These are phyloP conservation scores for Xylariaceae sp. DNA, from an alignment of 2,329 filamentous ascomycete species.

Conservation along the genomic window DNA sequence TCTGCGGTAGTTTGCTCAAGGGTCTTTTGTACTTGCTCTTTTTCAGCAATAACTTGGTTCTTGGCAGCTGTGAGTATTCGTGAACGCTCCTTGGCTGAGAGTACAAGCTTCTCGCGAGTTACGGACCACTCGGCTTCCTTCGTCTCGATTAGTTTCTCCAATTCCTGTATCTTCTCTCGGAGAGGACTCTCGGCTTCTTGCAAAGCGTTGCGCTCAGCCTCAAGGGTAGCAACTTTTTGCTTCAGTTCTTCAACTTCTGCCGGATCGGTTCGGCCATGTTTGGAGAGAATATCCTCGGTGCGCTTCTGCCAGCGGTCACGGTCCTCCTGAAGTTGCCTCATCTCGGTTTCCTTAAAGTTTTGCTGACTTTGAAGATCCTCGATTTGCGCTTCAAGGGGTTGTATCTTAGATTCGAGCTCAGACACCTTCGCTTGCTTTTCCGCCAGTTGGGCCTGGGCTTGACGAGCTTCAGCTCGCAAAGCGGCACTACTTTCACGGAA, in stretches of 20 bases:
- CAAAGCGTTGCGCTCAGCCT: slow-evolving; percentile 58
- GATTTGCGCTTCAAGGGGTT: slow-evolving; percentile 76
- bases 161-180: slow-evolving; percentile 48
- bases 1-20: slow-evolving; percentile 42
- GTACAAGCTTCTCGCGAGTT: slow-evolving; percentile 49
- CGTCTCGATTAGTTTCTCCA: slow-evolving; percentile 47
- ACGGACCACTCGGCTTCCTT: slow-evolving; percentile 52
- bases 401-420: slow-evolving; percentile 66
- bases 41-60: slow-evolving; percentile 43
- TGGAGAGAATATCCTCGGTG: slow-evolving; percentile 89
- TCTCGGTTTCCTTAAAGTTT: slow-evolving; percentile 77
- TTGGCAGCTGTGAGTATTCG: slow-evolving; percentile 44
- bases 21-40: slow-evolving; percentile 47
- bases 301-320: slow-evolving; percentile 94
- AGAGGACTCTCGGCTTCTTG: slow-evolving; percentile 47
- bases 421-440: slow-evolving; percentile 72
- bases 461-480: slow-evolving; percentile 77
- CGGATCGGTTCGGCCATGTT: slow-evolving; percentile 92
- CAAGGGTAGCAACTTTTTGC: slow-evolving; percentile 62
- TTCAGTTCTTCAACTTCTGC: slow-evolving; percentile 88
- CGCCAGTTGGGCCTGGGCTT: slow-evolving; percentile 68
- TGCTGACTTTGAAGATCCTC: slow-evolving; percentile 77
- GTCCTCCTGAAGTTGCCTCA: slow-evolving; percentile 84
- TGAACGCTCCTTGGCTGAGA: slow-evolving; percentile 59
- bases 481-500: slow-evolving; percentile 94